Evolutionary conservation across 163 green algal species (phyloP).

Genomic region (Coccomyxa subellipsoidea): DNA sequence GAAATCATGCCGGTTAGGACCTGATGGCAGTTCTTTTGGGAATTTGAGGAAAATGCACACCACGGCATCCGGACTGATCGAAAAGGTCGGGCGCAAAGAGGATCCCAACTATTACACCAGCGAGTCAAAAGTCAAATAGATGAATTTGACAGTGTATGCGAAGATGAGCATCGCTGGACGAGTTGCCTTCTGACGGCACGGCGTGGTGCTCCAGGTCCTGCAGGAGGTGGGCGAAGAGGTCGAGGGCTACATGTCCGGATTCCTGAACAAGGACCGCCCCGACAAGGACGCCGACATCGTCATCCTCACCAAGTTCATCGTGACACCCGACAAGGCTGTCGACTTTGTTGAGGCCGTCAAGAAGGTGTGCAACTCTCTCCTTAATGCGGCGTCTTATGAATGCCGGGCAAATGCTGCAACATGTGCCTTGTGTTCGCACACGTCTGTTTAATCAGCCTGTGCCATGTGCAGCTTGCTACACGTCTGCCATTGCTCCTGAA

Average conservation of each 20-base stretch:
- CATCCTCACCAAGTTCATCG: conserved; percentile 9
- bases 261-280: conserved; percentile 2
- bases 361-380: background rate
- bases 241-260: background rate
- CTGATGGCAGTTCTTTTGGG: no score
- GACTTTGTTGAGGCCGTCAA: conserved; percentile 1
- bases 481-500: background rate
- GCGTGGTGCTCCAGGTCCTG: no score
- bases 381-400: background rate
- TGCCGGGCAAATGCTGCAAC: background rate
- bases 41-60: no score
- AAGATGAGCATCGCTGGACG: background rate
- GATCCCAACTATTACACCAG: no score
- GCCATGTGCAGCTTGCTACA: background rate
- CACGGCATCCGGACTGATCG: no score
- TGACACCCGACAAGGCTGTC: background rate
- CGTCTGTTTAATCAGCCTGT: background rate
- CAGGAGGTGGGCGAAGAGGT: background rate
- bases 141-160: background rate
- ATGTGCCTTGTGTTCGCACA: background rate
- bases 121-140: no score
- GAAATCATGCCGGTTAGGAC: no score
- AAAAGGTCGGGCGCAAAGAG: no score
- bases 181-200: no score
- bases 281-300: conserved; percentile 4